Percentiles rank a stretch among this genome's conserved stretches.
Evolutionary conservation across 805 yeast species (phyloP).

Genomic region (Metschnikowia continentalis): DNA sequence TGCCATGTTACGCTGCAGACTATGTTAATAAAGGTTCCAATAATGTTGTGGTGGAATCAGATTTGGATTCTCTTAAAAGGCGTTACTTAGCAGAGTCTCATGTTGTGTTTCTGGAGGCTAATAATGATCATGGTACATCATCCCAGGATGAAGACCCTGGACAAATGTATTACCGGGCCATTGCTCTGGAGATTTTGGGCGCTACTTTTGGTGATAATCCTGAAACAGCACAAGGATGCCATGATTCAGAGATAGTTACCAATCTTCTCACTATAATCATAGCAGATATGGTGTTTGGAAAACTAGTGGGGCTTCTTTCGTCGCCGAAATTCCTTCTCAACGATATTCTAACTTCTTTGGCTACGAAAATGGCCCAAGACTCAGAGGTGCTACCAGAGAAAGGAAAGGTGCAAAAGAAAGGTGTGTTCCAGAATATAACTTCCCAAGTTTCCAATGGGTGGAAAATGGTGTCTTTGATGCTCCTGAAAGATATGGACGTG

Average conservation of each 20-base stretch:
- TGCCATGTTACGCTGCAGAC: slow-evolving; percentile 8
- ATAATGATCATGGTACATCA: neutral
- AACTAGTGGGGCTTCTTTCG: slow-evolving; percentile 8
- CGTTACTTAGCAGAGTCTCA: slow-evolving; percentile 12
- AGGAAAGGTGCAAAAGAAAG: neutral
- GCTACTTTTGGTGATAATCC: slow-evolving; percentile 4
- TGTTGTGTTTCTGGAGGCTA: slow-evolving; percentile 5
- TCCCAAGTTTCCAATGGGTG: neutral
- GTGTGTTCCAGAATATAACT: neutral
- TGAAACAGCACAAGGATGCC: slow-evolving; percentile 5
- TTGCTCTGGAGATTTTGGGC: slow-evolving; percentile 8
- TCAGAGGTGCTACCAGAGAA: neutral
- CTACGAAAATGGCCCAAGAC: neutral
- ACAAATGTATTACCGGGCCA: slow-evolving; percentile 6
- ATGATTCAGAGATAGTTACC: slow-evolving; percentile 10
- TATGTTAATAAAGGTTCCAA: neutral
- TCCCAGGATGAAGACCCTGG: neutral
- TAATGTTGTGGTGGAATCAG: neutral
- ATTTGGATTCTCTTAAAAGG: neutral
- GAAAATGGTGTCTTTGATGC: neutral
- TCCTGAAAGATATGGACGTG: neutral
- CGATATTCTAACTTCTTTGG: neutral
- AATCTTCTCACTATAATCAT: slow-evolving; percentile 12
- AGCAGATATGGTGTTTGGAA: slow-evolving; percentile 16
- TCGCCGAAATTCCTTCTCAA: slow-evolving; percentile 10